phyloP scores from a whole-genome alignment of 441 rosid genomes.

The Syzygium syzygioides region DNA sequence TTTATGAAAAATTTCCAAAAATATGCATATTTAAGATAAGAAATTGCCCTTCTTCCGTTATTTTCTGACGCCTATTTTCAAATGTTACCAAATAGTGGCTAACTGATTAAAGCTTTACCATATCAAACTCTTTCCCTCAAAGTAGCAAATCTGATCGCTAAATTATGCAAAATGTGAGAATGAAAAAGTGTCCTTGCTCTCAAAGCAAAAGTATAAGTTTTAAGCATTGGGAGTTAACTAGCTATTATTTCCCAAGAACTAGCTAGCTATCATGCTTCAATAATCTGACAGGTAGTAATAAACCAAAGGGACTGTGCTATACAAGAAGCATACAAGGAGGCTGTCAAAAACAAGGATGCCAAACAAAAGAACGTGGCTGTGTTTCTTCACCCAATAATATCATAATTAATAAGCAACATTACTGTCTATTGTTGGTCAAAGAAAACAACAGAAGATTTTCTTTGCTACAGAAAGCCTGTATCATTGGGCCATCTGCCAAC shows the following conservation, averaged over 20 bases:
- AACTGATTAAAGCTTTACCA: background rate
- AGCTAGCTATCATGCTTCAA: background rate
- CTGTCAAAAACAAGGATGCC: background rate
- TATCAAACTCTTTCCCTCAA: background rate
- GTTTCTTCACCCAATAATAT: background rate
- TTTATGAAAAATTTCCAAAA: background rate
- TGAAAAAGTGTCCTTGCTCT: background rate
- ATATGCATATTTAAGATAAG: background rate
- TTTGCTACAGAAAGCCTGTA: background rate
- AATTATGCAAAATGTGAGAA: background rate
- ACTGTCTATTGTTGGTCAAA: background rate
- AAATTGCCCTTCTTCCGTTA: background rate
- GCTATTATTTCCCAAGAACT: background rate
- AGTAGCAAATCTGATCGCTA: background rate
- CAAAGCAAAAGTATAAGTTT: background rate
- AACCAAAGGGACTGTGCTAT: background rate
- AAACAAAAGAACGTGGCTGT: background rate
- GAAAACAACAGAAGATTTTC: background rate
- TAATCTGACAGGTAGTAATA: background rate
- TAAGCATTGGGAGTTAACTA: background rate
- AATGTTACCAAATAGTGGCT: background rate
- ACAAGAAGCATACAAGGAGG: background rate
- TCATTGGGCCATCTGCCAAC: background rate
- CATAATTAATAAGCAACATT: background rate
- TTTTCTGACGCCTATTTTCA: background rate